Percentiles rank a stretch among this genome's conserved stretches.
Evolutionary conservation across 164 flowering plant species (phyloP).

Genomic region (Taxillus chinensis): DNA sequence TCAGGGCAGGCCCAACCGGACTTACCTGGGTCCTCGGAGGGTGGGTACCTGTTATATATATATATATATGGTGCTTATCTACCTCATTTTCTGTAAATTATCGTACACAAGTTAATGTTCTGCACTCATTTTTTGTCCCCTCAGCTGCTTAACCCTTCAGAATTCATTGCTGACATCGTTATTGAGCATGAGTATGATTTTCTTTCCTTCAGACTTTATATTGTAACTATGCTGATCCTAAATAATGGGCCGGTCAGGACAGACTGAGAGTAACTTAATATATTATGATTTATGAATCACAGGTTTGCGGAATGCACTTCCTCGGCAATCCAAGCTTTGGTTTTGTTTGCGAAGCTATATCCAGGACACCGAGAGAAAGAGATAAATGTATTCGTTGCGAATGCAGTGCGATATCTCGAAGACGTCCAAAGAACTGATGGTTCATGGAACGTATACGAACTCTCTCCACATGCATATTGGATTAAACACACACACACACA

Average conservation of each 20-base stretch:
- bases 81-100: too few relatives aligned
- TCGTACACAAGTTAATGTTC: neutral
- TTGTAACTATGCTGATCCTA: too few relatives aligned
- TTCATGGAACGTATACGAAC: constrained; percentile 22
- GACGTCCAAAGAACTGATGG: constrained; percentile 33
- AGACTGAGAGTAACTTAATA: too few relatives aligned
- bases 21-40: too few relatives aligned
- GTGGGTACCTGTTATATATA: neutral
- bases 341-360: constrained; percentile 26
- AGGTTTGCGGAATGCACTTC: neutral
- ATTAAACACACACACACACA: neutral
- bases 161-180: constrained; percentile 19
- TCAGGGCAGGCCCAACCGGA: too few relatives aligned
- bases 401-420: constrained; percentile 24
- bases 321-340: constrained; percentile 26
- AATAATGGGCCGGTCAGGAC: neutral
- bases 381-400: constrained; percentile 21
- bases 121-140: neutral
- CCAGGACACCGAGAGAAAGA: constrained; percentile 38
- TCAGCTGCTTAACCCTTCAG: constrained; percentile 25
- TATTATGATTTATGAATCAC: neutral
- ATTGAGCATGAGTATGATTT: constrained; percentile 8
- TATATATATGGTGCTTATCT: too few relatives aligned
- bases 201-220: neutral
- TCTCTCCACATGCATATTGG: neutral